Evolutionary conservation across 805 yeast species (phyloP).

Genomic region (Metschnikowia drakensbergensis): DNA sequence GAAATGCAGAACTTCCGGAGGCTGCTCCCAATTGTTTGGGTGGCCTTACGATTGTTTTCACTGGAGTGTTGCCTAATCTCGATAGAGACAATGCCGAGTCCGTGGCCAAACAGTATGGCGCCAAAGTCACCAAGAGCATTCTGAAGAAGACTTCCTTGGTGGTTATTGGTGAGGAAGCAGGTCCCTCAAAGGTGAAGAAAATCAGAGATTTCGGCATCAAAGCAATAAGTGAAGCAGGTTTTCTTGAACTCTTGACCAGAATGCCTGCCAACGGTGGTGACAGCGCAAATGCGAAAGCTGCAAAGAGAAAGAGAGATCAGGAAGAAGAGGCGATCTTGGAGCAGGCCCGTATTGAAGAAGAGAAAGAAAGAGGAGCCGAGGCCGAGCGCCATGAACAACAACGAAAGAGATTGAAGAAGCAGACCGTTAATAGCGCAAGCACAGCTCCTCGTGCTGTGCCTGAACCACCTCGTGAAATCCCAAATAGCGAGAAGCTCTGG

Average conservation of each 20-base stretch:
- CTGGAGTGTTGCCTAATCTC: constrained; percentile 80
- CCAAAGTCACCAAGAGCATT: constrained; percentile 80
- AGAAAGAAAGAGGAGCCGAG: constrained; percentile 37
- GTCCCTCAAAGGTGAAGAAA: constrained; percentile 86
- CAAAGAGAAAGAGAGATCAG: constrained; percentile 61
- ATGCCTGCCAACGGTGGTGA: constrained; percentile 94
- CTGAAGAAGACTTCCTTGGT: constrained; percentile 83
- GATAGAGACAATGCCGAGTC: constrained; percentile 73
- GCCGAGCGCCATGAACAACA: constrained; percentile 33
- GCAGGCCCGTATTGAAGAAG: constrained; percentile 41
- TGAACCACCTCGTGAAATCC: constrained; percentile 29
- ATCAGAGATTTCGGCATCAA: constrained; percentile 71
- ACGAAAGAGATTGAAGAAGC: neutral
- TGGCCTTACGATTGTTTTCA: constrained; percentile 89
- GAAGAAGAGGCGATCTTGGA: constrained; percentile 58
- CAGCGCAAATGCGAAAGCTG: constrained; percentile 73
- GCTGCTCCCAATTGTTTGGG: constrained; percentile 83
- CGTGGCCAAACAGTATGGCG: constrained; percentile 83
- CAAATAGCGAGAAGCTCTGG: constrained; percentile 74
- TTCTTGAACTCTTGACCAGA: constrained; percentile 60
- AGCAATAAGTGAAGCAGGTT: constrained; percentile 85
- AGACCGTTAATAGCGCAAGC: neutral
- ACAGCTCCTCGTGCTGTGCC: constrained; percentile 4
- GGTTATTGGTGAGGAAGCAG: constrained; percentile 93
- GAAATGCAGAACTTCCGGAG: constrained; percentile 57